Conservation (phyloP, 148 eudicot genomes). For the Bassia scoparia region DNA sequence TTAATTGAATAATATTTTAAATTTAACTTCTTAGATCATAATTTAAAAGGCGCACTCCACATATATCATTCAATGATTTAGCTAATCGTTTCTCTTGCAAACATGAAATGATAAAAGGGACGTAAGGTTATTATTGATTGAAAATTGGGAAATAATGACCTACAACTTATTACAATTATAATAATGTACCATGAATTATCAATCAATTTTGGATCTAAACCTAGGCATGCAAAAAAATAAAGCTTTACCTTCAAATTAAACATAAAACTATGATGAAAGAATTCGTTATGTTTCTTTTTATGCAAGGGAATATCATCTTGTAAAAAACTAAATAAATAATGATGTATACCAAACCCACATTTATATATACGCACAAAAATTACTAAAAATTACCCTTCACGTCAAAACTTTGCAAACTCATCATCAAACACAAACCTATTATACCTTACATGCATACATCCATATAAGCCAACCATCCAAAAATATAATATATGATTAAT, state of each 20-base stretch:
- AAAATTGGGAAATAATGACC: too few relatives aligned
- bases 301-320: conserved; percentile 19
- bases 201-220: not conserved
- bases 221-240: conserved; percentile 3
- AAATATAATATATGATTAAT: not conserved
- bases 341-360: conserved; percentile 4
- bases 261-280: conserved; percentile 24
- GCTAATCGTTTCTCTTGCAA: too few relatives aligned
- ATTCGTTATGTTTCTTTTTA: conserved; percentile 8
- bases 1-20: too few relatives aligned
- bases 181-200: not conserved
- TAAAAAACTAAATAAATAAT: conserved; percentile 1
- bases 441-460: conserved; percentile 17
- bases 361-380: not conserved
- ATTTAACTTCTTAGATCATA: too few relatives aligned
- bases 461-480: conserved; percentile 19
- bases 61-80: too few relatives aligned
- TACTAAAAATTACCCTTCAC: conserved; percentile 35
- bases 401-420: conserved; percentile 25
- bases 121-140: too few relatives aligned
- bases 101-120: too few relatives aligned
- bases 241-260: conserved; percentile 28
- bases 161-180: not conserved
- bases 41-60: too few relatives aligned
- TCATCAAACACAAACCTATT: conserved; percentile 18